Evolutionary conservation across 164 flowering plant species (phyloP).

Genomic region (Vitis rotundifolia): DNA sequence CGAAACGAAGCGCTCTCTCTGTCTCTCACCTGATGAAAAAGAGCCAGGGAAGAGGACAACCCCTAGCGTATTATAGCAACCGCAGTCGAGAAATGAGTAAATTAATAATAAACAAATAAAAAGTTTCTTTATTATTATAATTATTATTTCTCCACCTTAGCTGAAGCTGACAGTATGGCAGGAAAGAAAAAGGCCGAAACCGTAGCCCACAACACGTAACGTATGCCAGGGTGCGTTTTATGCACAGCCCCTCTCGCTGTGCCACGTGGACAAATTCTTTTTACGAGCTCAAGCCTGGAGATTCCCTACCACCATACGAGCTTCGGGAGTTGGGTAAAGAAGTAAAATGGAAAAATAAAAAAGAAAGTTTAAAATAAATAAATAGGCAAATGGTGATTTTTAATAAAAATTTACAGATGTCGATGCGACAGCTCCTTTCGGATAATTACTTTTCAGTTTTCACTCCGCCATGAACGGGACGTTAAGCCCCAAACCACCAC

Average conservation of each 20-base stretch:
- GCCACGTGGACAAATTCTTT: neutral
- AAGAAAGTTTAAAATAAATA: too few relatives aligned
- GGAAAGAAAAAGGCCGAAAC: neutral
- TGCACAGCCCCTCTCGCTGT: neutral
- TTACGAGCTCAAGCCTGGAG: neutral
- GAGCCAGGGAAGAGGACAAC: neutral
- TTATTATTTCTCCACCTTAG: neutral
- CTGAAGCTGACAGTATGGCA: slow-evolving; percentile 2
- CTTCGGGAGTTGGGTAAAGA: too few relatives aligned
- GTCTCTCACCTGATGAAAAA: neutral
- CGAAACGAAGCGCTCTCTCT: neutral
- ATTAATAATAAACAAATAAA: neutral
- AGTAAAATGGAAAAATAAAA: too few relatives aligned
- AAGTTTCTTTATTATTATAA: neutral
- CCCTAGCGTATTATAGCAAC: slow-evolving; percentile 4
- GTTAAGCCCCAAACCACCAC: too few relatives aligned
- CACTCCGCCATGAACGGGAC: too few relatives aligned
- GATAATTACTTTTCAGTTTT: too few relatives aligned
- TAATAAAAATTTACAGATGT: too few relatives aligned
- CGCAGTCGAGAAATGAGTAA: neutral
- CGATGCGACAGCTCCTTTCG: too few relatives aligned
- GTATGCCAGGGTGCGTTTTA: neutral
- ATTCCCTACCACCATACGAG: too few relatives aligned
- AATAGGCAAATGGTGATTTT: too few relatives aligned
- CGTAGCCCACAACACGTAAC: slow-evolving; percentile 1